Evolutionary conservation across 345 rosid species (phyloP), one percentile per base, ranked within the genome.

Genomic region (Erodium maritimum): DNA sequence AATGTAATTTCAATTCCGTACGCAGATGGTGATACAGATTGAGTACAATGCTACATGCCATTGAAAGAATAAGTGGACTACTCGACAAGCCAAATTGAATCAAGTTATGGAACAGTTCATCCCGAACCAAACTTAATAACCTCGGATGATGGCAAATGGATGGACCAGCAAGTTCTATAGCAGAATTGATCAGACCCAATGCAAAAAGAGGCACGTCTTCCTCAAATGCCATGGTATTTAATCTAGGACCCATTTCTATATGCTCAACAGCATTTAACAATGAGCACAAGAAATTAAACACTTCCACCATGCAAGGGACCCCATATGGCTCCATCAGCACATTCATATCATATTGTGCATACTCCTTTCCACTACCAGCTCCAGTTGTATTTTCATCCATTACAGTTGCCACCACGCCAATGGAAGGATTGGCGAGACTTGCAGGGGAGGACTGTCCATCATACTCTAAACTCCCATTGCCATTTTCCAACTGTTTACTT

Each of bases 191-290:
- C 71, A 93, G 73, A 63, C 95, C 84, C 90, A 93, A 71, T 33
- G 97, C 91, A 79, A 93, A 93, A 64, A 87, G 85, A 37, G 97
- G 97, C 61, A 87, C 97, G 75, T 93, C 97, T 78, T 93, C 99
- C 20, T 93, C 97, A 76, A 79, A 87, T 64, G 97, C 84, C 54
- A 93, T 68, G 33, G 90, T 78, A 70, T 85, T 89, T 73, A 91
- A 75, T 69, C 83, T 75, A 33, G 90, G 72, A 52, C 79, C 91
- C 78, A 83, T 77, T 71, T 87, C 95, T 72, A 72, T 74, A 59
- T 81, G 84, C 79, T 93, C 99, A 54, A 73, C 81, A 70, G 67
- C 82, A 79, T 89, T 85, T 69, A 89, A 70, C 58, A 87, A 69
- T 60, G 97, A 78, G 65, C 97, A 93, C 70, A 89, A 62, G 42